Base-by-base conservation (phyloP, 192 early-diverging fungal species). In the Irineochytrium annulatum region DNA sequence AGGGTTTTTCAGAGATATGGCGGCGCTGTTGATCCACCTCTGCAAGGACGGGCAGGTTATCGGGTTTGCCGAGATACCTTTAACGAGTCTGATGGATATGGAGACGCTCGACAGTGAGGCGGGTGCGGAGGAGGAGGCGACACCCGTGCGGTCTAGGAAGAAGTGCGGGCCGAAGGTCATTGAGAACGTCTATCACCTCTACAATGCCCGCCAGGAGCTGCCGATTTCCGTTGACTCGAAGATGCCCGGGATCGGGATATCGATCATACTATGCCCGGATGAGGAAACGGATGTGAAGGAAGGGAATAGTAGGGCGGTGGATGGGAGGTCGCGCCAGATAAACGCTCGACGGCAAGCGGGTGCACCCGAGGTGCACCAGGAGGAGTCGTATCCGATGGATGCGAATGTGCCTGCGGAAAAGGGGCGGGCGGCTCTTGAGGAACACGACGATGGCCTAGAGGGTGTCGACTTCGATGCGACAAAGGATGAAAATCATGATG, bases 111-210 rank as follows among this genome's bases (percentile, higher is more conserved):
- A 39, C 1, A 45, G 41, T 30, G 54, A 61, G 5, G 68, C 45
- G 22, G 43, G 37, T 22, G 62, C 59, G 13, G 56, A 64, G 16
- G 17, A 8, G 26, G 37, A 13, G 37, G 37, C n/a, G 37, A n/a
- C 8, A 13, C 37, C 37, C 11, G 37, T n/a, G 8, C n/a, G 37
- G 46, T 13, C 28, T 26, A 17, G 5, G 29, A 2, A 29, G 19
- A 43, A 37, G 2, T 4, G 34, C 24, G 16, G 28, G 8, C 16
- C 41, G 37, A 33, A 20, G 3, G 51, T 70, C 19, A 45, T 77
- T 29, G 77, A 79, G 34, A 60, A 57, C 34, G 65, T 75, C 17
- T 77, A 72, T 52, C 58, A 59, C 26, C 46, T 81, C 20, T 65
- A 69, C 54, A 67, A 67, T 48, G 53, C 45, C 16, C 54, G 52